Evolutionary conservation across 2,329 filamentous ascomycete genomes (phyloP).

Genomic region (Sclerotinia trifoliorum): DNA sequence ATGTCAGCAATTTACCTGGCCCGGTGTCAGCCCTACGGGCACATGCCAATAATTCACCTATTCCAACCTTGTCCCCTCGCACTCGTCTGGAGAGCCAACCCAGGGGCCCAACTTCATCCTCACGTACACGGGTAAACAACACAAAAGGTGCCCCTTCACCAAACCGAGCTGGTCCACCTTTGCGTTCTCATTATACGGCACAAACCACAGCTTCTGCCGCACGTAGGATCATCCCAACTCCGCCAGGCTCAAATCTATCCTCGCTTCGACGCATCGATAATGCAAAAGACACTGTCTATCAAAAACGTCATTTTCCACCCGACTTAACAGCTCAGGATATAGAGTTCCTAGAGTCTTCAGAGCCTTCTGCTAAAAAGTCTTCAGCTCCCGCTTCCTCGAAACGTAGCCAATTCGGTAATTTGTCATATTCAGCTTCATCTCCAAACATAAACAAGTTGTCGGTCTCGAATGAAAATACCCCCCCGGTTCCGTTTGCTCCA

Average conservation of each 20-base stretch:
- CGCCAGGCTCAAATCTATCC: neutral
- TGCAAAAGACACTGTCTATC: neutral
- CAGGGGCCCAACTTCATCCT: neutral
- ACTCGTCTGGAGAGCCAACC: neutral
- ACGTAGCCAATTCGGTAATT: neutral
- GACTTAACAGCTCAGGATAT: neutral
- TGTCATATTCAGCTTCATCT: constrained; percentile 16
- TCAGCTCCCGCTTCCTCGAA: neutral
- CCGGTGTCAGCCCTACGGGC: neutral
- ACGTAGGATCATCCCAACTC: neutral
- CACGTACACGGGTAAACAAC: neutral
- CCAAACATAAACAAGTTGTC: constrained; percentile 9
- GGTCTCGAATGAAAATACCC: constrained; percentile 6
- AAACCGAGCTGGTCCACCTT: neutral
- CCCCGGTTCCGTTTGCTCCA: constrained; percentile 13
- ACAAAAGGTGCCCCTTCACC: neutral
- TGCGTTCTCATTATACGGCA: neutral
- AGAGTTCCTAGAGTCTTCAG: neutral
- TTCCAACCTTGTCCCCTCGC: too few relatives aligned
- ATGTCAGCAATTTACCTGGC: neutral
- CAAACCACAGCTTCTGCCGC: neutral
- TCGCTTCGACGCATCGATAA: neutral
- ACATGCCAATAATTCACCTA: neutral
- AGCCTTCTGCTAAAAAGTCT: neutral
- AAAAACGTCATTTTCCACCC: neutral